Conservation (phyloP, 2,329 filamentous ascomycete genomes). For the Aspergillus hortae region DNA sequence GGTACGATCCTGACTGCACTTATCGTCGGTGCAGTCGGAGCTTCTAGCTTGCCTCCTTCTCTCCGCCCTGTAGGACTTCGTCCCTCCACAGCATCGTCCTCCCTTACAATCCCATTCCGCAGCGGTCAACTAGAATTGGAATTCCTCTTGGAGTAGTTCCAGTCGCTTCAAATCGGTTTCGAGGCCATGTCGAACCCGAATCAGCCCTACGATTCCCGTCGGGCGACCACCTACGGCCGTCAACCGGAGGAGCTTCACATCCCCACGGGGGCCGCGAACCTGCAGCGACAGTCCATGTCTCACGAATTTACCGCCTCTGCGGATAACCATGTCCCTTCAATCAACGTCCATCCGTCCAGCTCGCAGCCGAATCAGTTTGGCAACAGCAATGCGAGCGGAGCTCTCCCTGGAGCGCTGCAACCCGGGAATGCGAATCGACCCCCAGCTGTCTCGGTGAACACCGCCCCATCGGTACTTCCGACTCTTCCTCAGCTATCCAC, state of each 20-base stretch:
- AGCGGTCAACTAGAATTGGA: neutral
- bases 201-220: conserved; percentile 50
- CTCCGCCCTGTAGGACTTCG: neutral
- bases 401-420: conserved; percentile 60
- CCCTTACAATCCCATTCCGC: neutral
- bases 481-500: conserved; percentile 51
- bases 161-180: conserved; percentile 10
- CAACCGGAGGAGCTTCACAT: conserved; percentile 57
- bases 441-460: conserved; percentile 51
- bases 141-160: neutral
- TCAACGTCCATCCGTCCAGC: conserved; percentile 59
- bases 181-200: conserved; percentile 42
- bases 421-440: conserved; percentile 53
- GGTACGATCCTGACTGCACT: conserved; percentile 45
- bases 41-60: conserved; percentile 8
- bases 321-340: conserved; percentile 51
- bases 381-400: conserved; percentile 32
- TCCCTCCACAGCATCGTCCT: conserved; percentile 1
- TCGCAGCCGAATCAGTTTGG: conserved; percentile 48
- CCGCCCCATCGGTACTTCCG: conserved; percentile 56
- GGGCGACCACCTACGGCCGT: conserved; percentile 45
- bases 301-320: conserved; percentile 50
- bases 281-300: conserved; percentile 39
- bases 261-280: conserved; percentile 39
- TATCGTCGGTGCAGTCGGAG: conserved; percentile 40